phyloP scores from a whole-genome alignment of 331 rosid genomes.

The Pyracantha coccinea region DNA sequence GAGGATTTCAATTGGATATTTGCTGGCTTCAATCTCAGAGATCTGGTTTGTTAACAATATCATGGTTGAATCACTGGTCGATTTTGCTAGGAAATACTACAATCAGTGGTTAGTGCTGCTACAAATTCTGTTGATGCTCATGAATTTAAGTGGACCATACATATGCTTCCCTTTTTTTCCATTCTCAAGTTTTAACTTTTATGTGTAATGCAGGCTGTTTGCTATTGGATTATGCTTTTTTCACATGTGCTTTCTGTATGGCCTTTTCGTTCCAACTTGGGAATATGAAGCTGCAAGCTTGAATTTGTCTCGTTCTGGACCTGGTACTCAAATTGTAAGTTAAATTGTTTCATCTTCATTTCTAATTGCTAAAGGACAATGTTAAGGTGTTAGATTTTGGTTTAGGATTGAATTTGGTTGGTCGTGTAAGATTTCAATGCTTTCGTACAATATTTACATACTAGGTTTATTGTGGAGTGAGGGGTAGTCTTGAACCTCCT shows the following conservation, averaged over 20 bases:
- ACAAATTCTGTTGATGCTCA: background rate
- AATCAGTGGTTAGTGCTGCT: constrained; percentile 56
- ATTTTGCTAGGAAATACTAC: constrained; percentile 61
- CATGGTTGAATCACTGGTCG: constrained; percentile 42
- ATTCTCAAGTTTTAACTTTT: constrained; percentile 14
- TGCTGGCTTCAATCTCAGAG: constrained; percentile 62
- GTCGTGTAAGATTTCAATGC: background rate
- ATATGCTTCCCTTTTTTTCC: background rate
- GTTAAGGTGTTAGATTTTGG: background rate
- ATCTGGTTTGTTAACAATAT: constrained; percentile 56
- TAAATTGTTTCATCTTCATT: background rate
- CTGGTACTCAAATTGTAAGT: constrained; percentile 48
- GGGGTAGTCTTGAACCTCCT: constrained; percentile 78
- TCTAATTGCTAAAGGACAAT: background rate
- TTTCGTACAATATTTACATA: background rate
- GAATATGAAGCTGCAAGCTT: constrained; percentile 17
- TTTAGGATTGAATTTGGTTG: background rate
- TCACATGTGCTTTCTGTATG: constrained; percentile 53
- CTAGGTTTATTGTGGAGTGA: constrained; percentile 65
- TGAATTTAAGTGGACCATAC: background rate
- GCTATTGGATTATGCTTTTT: constrained; percentile 45
- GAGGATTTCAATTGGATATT: constrained; percentile 78
- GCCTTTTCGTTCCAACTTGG: constrained; percentile 66
- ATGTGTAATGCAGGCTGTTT: constrained; percentile 45
- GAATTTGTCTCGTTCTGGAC: constrained; percentile 20